Percentiles rank a stretch among this genome's conserved stretches.
Conservation (phyloP, 768 basidiomycete species). For the Clitopilus hobsonii region DNA sequence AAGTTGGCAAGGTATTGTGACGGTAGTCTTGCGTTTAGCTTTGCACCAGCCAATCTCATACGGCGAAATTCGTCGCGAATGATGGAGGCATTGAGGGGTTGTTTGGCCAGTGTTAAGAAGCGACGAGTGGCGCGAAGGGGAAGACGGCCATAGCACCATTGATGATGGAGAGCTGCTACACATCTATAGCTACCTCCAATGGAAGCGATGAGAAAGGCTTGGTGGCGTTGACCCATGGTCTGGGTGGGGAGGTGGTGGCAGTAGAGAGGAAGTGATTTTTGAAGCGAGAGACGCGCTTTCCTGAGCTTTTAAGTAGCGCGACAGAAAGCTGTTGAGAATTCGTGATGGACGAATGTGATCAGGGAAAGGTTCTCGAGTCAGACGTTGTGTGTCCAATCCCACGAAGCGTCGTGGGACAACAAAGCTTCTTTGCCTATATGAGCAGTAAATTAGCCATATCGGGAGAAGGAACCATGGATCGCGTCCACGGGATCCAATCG, state of each 20-base stretch:
- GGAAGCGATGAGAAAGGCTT: slow-evolving; percentile 33
- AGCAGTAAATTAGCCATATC: too few species aligned
- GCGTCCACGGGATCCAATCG: too few species aligned
- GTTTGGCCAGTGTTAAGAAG: slow-evolving; percentile 26
- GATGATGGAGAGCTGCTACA: slow-evolving; percentile 33
- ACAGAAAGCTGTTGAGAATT: too few species aligned
- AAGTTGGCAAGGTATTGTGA: slow-evolving; percentile 26
- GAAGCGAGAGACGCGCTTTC: too few species aligned
- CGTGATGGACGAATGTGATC: too few species aligned
- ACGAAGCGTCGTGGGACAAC: too few species aligned
- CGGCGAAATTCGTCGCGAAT: slow-evolving; percentile 29
- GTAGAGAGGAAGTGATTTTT: slow-evolving; percentile 2
- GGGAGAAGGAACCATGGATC: too few species aligned
- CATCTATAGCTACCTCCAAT: slow-evolving; percentile 32
- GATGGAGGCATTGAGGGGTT: slow-evolving; percentile 30
- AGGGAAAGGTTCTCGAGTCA: too few species aligned
- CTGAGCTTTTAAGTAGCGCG: too few species aligned
- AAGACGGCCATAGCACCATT: slow-evolving; percentile 32
- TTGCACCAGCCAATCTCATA: slow-evolving; percentile 25
- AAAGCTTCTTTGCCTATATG: too few species aligned
- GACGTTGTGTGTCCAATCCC: too few species aligned
- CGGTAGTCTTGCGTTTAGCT: slow-evolving; percentile 8
- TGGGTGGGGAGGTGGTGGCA: not conserved
- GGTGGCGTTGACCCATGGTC: slow-evolving; percentile 37
- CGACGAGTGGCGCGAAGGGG: slow-evolving; percentile 26